Percentiles rank a stretch among this genome's conserved stretches.
These are phyloP conservation scores for Aquilaria sinensis DNA, from an alignment of 345 rosid genomes.

Conservation along the genomic window DNA sequence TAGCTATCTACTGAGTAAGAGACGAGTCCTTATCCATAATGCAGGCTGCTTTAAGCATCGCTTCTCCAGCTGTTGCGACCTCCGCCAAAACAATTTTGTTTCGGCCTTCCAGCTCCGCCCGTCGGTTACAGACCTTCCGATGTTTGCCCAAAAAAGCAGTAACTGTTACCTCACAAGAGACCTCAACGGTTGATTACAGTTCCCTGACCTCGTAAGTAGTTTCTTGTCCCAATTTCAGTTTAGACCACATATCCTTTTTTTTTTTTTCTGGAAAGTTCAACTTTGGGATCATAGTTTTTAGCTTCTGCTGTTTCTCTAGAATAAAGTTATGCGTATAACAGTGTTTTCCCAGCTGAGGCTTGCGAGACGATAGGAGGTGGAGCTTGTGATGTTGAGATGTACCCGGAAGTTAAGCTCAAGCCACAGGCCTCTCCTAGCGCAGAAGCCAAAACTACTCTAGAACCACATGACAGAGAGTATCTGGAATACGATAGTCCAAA, in stretches of 20 bases:
- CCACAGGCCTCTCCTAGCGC: constrained; percentile 22
- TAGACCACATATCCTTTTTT: too few species aligned
- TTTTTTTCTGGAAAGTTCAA: neutral
- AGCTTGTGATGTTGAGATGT: constrained; percentile 52
- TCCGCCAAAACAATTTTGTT: constrained; percentile 18
- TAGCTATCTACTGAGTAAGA: too few species aligned
- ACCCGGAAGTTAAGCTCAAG: constrained; percentile 58
- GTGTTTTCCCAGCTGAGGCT: constrained; percentile 72
- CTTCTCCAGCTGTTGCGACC: constrained; percentile 12
- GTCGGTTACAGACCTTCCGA: constrained; percentile 15
- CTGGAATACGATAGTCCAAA: constrained; percentile 53
- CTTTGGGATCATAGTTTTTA: neutral
- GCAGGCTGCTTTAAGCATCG: constrained; percentile 33
- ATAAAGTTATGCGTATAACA: constrained; percentile 6
- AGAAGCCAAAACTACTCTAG: constrained; percentile 24
- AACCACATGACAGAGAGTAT: constrained; percentile 66
- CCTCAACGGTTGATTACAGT: constrained; percentile 41
- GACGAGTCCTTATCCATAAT: constrained; percentile 10
- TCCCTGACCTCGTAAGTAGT: constrained; percentile 36
- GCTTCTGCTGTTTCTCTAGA: neutral
- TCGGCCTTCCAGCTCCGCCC: constrained; percentile 18
- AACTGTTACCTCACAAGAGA: constrained; percentile 16
- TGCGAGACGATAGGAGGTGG: constrained; percentile 65
- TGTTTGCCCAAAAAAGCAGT: constrained; percentile 20
- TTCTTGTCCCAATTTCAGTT: neutral